These are phyloP conservation scores for Nemania abortiva DNA, from an alignment of 2,329 filamentous ascomycete genomes.

Conservation along the genomic window DNA sequence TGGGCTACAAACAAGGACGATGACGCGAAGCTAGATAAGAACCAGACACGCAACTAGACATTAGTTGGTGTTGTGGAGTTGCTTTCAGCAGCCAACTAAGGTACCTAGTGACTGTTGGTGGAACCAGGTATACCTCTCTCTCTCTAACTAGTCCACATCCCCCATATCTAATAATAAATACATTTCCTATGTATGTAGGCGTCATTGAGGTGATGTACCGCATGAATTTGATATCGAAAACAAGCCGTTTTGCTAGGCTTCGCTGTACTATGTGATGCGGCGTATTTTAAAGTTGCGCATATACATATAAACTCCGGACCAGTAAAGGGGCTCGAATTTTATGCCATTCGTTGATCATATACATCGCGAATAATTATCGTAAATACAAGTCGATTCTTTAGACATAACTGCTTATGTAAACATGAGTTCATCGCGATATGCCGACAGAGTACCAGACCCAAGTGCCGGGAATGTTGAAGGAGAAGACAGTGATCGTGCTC, in stretches of 20 bases:
- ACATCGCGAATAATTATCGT: neutral
- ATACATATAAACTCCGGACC: neutral
- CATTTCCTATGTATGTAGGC: neutral
- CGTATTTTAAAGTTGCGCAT: neutral
- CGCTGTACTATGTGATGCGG: neutral
- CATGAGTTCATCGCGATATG: conserved; percentile 24
- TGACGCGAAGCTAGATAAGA: conserved; percentile 3
- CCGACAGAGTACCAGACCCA: conserved; percentile 24
- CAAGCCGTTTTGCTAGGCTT: neutral
- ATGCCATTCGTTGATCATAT: neutral
- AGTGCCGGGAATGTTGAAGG: conserved; percentile 13
- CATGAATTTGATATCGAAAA: neutral
- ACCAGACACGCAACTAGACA: neutral
- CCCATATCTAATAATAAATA: conserved; percentile 5
- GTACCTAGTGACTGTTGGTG: neutral
- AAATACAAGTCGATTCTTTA: neutral
- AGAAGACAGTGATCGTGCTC: conserved; percentile 28
- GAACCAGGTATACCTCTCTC: neutral
- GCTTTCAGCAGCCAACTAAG: neutral
- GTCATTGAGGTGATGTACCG: neutral
- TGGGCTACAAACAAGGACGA: neutral
- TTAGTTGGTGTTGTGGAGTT: conserved; percentile 15
- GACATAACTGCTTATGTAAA: neutral
- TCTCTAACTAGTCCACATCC: neutral
- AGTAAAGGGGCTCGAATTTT: neutral